phyloP scores from a whole-genome alignment of 129 eudicot genomes.

The Dittrichia graveolens region DNA sequence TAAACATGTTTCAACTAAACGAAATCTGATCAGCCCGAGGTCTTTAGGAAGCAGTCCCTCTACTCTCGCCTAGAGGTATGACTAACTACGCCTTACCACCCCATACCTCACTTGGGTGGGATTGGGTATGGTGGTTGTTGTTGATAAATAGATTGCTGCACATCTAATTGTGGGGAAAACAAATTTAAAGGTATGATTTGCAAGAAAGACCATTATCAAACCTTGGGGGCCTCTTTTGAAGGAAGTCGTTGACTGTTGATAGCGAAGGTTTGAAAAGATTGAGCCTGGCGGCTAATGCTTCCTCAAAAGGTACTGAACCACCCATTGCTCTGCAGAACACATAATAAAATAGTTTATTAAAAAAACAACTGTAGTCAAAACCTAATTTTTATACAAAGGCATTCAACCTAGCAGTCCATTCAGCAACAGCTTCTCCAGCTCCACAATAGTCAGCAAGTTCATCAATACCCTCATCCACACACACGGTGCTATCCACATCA shows the following conservation, averaged over 20 bases:
- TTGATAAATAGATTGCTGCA: too few species aligned
- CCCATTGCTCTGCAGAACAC: constrained; percentile 72
- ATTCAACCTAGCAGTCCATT: constrained; percentile 89
- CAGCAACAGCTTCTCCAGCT: constrained; percentile 97
- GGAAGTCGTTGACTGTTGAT: constrained; percentile 65
- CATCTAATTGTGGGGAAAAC: too few species aligned
- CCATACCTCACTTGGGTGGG: too few species aligned
- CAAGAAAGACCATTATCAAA: constrained; percentile 26
- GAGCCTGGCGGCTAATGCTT: constrained; percentile 87
- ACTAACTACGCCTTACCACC: too few species aligned
- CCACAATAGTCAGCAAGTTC: constrained; percentile 99
- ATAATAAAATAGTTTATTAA: background rate
- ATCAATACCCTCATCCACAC: constrained; percentile 96
- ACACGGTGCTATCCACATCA: constrained; percentile 98
- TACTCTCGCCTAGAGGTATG: too few species aligned
- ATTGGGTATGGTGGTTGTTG: too few species aligned
- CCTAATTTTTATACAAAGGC: background rate
- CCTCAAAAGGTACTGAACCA: constrained; percentile 94
- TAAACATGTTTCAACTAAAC: too few species aligned
- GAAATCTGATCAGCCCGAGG: too few species aligned
- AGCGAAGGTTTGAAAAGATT: constrained; percentile 84
- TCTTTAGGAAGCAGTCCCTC: too few species aligned
- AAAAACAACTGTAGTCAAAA: constrained; percentile 1
- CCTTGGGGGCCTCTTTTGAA: constrained; percentile 87
- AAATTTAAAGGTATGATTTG: too few species aligned